A percentile compares a stretch with the other conserved stretches of the same genome.
These are phyloP conservation scores for Nakazawaea siamensis DNA, from an alignment of 805 yeast genomes.

Conservation along the genomic window DNA sequence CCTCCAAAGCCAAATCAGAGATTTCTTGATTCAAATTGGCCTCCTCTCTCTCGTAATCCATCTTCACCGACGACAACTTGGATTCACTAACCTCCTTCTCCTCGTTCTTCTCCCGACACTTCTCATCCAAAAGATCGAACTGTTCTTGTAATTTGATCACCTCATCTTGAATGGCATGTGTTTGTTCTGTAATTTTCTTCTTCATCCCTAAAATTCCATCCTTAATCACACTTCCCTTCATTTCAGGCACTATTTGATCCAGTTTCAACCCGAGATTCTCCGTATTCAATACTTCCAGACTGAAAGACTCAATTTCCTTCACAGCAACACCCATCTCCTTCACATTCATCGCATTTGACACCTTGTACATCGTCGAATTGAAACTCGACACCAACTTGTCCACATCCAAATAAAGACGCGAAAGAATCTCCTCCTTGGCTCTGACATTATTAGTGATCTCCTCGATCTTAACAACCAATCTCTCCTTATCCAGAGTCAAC, in stretches of 20 bases:
- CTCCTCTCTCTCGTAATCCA: constrained; percentile 46
- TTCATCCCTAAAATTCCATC: constrained; percentile 34
- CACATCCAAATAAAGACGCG: constrained; percentile 40
- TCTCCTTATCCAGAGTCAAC: constrained; percentile 45
- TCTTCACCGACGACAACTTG: constrained; percentile 38
- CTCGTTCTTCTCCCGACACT: constrained; percentile 48
- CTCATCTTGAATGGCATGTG: constrained; percentile 48
- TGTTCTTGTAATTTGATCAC: constrained; percentile 48
- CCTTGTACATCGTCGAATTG: constrained; percentile 43
- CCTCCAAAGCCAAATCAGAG: constrained; percentile 49
- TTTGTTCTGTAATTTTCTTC: constrained; percentile 33
- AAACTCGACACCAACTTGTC: constrained; percentile 47
- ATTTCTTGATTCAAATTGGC: constrained; percentile 46
- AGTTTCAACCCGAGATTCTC: constrained; percentile 38
- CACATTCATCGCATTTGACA: constrained; percentile 23
- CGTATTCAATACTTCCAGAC: constrained; percentile 28
- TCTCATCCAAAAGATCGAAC: constrained; percentile 47
- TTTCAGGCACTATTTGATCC: constrained; percentile 31
- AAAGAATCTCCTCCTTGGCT: constrained; percentile 42
- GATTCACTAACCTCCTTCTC: constrained; percentile 50
- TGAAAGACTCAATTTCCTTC: constrained; percentile 27
- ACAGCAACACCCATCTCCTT: constrained; percentile 15
- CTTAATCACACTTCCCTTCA: constrained; percentile 22
- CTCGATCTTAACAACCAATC: constrained; percentile 30
- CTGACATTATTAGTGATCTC: constrained; percentile 36